phyloP scores from a whole-genome alignment of 1,284 basidiomycete species.

The Pseudomicrostroma phylloplanum region DNA sequence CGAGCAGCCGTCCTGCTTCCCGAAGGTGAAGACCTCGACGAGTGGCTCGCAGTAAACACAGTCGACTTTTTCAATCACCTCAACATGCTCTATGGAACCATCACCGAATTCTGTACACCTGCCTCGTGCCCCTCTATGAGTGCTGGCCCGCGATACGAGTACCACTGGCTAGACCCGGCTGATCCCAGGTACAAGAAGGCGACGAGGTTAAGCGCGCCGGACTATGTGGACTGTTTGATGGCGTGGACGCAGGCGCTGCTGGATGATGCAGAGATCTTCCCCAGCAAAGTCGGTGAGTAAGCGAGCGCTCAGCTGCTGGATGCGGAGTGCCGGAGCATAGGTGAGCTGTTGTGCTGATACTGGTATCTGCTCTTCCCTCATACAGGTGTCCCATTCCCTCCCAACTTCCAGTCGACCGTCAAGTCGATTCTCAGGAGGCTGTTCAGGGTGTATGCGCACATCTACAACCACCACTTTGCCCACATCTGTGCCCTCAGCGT shows the following conservation, averaged over 20 bases:
- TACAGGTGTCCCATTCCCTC: constrained; percentile 79
- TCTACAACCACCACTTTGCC: constrained; percentile 99
- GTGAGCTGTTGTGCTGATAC: neutral
- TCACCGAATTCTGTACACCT: constrained; percentile 48
- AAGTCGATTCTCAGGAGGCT: constrained; percentile 85
- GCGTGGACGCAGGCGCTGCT: constrained; percentile 92
- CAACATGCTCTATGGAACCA: constrained; percentile 50
- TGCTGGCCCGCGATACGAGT: constrained; percentile 92
- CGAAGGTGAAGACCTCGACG: constrained; percentile 47
- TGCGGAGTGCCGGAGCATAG: neutral
- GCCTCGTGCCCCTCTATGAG: constrained; percentile 93
- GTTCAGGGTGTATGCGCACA: constrained; percentile 95
- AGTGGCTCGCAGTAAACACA: constrained; percentile 50
- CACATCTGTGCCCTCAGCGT: constrained; percentile 97
- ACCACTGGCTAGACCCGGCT: constrained; percentile 83
- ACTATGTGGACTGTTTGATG: constrained; percentile 97
- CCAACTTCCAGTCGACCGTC: constrained; percentile 81
- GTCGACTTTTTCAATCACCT: constrained; percentile 51
- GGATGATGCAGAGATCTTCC: constrained; percentile 88
- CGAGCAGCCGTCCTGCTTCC: constrained; percentile 45
- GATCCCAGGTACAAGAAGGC: constrained; percentile 42
- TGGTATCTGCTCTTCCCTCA: neutral
- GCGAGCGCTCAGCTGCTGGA: neutral
- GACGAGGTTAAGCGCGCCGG: constrained; percentile 53
- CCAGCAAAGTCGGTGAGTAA: constrained; percentile 76